Evolutionary conservation across 495 filamentous ascomycete genomes (phyloP).

Genomic region (Lepraria neglecta): DNA sequence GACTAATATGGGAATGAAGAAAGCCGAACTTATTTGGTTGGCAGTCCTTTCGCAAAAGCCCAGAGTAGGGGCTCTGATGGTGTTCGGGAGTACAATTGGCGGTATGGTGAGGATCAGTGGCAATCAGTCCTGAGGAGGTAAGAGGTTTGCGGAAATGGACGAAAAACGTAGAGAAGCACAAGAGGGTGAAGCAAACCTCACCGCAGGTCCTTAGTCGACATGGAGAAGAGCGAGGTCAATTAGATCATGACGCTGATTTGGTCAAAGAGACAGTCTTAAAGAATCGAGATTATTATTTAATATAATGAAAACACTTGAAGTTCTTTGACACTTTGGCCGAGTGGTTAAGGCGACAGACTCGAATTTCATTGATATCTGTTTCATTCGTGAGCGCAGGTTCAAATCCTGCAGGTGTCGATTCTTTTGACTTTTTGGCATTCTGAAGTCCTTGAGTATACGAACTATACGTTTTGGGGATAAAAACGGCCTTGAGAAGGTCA

Average conservation of each 20-base stretch:
- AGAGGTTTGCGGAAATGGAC: no score
- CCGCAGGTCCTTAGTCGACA: no score
- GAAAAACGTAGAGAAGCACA: no score
- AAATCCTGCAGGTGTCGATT: constrained; percentile 34
- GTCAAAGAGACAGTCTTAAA: not conserved
- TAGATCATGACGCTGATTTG: not conserved
- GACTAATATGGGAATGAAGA: no score
- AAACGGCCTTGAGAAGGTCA: not conserved
- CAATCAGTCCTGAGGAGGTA: no score
- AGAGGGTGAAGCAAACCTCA: no score
- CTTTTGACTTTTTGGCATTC: constrained; percentile 7
- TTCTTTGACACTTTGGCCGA: constrained; percentile 30
- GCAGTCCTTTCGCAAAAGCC: no score
- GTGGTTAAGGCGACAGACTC: constrained; percentile 37
- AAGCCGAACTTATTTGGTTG: no score
- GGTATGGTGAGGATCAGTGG: no score
- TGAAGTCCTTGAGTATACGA: not conserved
- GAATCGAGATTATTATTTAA: not conserved
- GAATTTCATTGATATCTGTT: constrained; percentile 30
- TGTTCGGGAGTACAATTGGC: no score
- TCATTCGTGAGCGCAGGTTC: constrained; percentile 36
- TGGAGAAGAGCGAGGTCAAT: not conserved
- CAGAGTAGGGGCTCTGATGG: no score
- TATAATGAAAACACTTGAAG: not conserved
- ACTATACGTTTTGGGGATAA: no score